Conservation (phyloP, 2,329 filamentous ascomycete genomes). For the Sclerotinia minor region DNA sequence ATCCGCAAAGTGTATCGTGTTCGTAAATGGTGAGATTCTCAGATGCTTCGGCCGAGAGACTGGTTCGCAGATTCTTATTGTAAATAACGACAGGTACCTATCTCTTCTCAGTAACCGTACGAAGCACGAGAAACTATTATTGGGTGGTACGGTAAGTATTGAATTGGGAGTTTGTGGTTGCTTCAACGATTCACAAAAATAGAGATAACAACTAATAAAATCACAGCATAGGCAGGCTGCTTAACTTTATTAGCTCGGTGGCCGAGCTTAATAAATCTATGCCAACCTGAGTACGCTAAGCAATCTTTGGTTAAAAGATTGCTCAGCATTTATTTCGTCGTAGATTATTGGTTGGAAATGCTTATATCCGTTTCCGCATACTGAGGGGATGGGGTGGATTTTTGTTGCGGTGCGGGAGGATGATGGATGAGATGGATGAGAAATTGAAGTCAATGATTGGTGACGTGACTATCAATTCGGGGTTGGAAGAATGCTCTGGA, state of each 20-base stretch:
- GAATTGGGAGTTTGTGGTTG: background rate
- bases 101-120: background rate
- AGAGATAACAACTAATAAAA: conserved; percentile 14
- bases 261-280: background rate
- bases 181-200: conserved; percentile 7
- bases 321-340: conserved; percentile 9
- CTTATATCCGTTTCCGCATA: background rate
- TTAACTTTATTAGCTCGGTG: conserved; percentile 14
- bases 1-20: background rate
- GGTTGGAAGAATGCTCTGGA: background rate
- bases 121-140: background rate
- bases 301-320: background rate
- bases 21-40: background rate
- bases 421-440: too few relatives aligned
- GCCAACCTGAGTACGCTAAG: background rate
- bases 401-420: background rate
- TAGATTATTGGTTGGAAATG: background rate
- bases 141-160: conserved; percentile 1
- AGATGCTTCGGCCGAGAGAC: background rate
- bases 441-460: background rate
- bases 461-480: background rate
- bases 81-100: background rate
- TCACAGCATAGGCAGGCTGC: background rate
- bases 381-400: background rate
- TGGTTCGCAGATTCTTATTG: background rate